Percentiles rank a stretch among this genome's conserved stretches.
phyloP scores from a whole-genome alignment of 2,329 filamentous ascomycete species.

The Penicillium sp. region DNA sequence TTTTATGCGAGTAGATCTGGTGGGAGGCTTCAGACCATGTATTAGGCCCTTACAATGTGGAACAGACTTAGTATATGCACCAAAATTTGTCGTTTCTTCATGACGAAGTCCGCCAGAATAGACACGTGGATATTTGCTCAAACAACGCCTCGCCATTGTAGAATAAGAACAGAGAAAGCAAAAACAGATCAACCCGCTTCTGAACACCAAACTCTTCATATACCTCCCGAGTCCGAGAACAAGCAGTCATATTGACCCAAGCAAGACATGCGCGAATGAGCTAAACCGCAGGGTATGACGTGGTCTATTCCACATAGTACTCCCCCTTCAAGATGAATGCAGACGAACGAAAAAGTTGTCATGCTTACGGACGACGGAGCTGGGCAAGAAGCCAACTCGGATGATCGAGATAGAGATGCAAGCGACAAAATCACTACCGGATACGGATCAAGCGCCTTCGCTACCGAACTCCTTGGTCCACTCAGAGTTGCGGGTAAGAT shows the following conservation, averaged over 20 bases:
- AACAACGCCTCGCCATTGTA: slow-evolving; percentile 33
- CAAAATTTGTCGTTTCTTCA: slow-evolving; percentile 8
- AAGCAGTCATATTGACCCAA: not conserved
- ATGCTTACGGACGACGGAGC: not conserved
- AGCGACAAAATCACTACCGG: not conserved
- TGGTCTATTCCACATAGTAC: slow-evolving; percentile 5
- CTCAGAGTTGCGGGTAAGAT: slow-evolving; percentile 79
- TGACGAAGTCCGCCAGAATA: slow-evolving; percentile 11
- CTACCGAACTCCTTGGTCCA: slow-evolving; percentile 98
- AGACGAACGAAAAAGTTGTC: not conserved
- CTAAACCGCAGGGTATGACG: not conserved
- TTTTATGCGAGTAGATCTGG: not conserved
- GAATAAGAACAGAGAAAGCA: slow-evolving; percentile 12
- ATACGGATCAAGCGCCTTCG: slow-evolving; percentile 65
- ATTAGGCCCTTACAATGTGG: not conserved
- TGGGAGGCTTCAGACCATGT: not conserved
- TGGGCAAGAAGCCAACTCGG: not conserved
- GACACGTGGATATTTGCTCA: slow-evolving; percentile 24
- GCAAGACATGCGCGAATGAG: slow-evolving; percentile 11
- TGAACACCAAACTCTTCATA: slow-evolving; percentile 31
- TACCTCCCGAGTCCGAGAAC: not conserved
- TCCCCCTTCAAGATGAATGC: not conserved
- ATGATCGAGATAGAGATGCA: not conserved
- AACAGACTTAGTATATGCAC: slow-evolving; percentile 7
- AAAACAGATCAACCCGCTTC: slow-evolving; percentile 27